Evolutionary conservation across 352 stramenopile genomes (phyloP), one percentile per base, ranked within the genome.

Genomic region (Aphanomyces cochlioides): DNA sequence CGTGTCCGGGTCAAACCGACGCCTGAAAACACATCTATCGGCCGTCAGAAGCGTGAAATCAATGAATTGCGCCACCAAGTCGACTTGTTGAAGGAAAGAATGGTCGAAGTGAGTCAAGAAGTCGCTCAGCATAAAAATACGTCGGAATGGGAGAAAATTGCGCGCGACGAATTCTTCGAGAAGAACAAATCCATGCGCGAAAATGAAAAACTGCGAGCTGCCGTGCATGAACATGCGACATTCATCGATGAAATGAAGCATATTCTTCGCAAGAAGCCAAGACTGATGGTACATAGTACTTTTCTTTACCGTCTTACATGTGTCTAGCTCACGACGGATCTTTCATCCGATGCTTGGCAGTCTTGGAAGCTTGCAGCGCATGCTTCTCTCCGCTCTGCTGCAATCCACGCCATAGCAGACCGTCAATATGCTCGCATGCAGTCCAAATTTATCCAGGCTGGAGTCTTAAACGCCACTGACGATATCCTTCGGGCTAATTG

Each of bases 241-340:
- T 45, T 63, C 17, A 63, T 63, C 28, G 56, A 63, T 38, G 10
- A 21, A 38, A 63, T 63, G 56, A 40, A 37, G 7, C 15, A 21
- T 34, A 47, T 41, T 15, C 40, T 63, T 4, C 56, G 38, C 56
- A 63, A 63, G 56, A 63, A 63, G 36, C 56, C 56, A 8, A 21
- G 54, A 17, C 34, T 45, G 5, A 36, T 28, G 15, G 50, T n/a
- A 36, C 15, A 36, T 12, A 36, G 1, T 8, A 12, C 8, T 36
- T 8, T 19, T 36, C 17, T 12, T 2, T 28, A 28, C 28, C 28
- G 28, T 28, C 28, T 28, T 28, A 28, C 28, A 28, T 28, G 50
- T 58, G 36, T 8, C 15, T 36, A 7, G 28, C 28, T 28, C 28
- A 28, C 28, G 28, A 28, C 28, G 28, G 50, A 58, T 36, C 8